Percentiles rank a stretch among this genome's conserved stretches.
These are phyloP conservation scores for Aureobasidium sp. DNA, from an alignment of 2,329 filamentous ascomycete species.

Conservation along the genomic window DNA sequence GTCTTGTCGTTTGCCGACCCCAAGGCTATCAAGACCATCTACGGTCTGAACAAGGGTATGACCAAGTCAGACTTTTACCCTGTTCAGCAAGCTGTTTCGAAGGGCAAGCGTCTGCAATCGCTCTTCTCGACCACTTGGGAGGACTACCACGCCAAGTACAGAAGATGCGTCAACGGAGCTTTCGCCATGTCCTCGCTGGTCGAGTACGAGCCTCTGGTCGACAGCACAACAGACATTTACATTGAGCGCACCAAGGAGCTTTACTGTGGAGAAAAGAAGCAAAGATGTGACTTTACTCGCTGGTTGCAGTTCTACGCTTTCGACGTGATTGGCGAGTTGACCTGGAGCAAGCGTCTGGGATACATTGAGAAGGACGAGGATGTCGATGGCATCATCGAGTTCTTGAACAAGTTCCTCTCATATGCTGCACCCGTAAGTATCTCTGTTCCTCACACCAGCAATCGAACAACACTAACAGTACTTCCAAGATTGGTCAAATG, in stretches of 20 bases:
- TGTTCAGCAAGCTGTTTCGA: slow-evolving; percentile 63
- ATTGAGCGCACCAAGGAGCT: slow-evolving; percentile 42
- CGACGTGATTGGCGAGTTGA: slow-evolving; percentile 71
- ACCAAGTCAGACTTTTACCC: slow-evolving; percentile 76
- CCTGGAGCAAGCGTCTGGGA: slow-evolving; percentile 65
- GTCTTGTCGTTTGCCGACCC: slow-evolving; percentile 65
- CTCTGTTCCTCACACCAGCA: background rate
- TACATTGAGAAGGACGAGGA: slow-evolving; percentile 68
- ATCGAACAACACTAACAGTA: background rate
- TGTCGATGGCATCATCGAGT: slow-evolving; percentile 63
- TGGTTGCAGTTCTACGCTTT: slow-evolving; percentile 79
- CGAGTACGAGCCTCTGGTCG: slow-evolving; percentile 72
- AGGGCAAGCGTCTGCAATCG: slow-evolving; percentile 58
- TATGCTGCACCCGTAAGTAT: slow-evolving; percentile 59
- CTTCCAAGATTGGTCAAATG: slow-evolving; percentile 58
- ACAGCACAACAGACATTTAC: slow-evolving; percentile 64
- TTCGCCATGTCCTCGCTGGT: slow-evolving; percentile 71
- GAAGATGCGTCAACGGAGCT: slow-evolving; percentile 64
- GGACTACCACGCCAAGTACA: slow-evolving; percentile 64
- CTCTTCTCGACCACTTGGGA: slow-evolving; percentile 72
- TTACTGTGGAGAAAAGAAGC: slow-evolving; percentile 30
- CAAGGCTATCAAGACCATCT: slow-evolving; percentile 64
- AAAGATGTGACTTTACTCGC: slow-evolving; percentile 54
- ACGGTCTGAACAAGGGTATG: slow-evolving; percentile 74
- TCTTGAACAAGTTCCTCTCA: slow-evolving; percentile 55